phyloP scores from a whole-genome alignment of 148 eudicot species.

The Rhododendron ovatum region DNA sequence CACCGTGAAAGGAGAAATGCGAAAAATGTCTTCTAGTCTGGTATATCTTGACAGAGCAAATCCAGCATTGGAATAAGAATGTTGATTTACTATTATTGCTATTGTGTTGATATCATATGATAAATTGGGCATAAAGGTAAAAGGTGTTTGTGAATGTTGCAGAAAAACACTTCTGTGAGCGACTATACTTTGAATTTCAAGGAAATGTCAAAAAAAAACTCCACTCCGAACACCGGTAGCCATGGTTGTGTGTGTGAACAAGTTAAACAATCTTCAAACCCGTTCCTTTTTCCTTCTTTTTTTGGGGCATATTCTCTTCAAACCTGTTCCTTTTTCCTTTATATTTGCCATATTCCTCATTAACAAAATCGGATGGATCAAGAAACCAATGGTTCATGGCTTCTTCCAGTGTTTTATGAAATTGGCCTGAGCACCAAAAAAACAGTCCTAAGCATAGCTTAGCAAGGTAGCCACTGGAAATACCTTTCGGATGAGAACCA shows the following conservation, averaged over 20 bases:
- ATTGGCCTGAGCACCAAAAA: background rate
- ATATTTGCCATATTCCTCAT: background rate
- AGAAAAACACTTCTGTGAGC: background rate
- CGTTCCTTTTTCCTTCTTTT: background rate
- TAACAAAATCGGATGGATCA: background rate
- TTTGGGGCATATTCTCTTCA: background rate
- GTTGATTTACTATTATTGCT: background rate
- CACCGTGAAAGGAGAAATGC: background rate
- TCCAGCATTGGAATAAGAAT: background rate
- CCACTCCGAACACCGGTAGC: background rate
- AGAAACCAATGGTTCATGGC: background rate
- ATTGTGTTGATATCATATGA: background rate
- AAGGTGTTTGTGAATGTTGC: background rate
- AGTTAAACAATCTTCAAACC: background rate
- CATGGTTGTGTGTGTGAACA: background rate
- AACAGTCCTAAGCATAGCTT: background rate
- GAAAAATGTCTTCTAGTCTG: background rate
- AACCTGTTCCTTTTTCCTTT: background rate
- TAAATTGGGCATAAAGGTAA: background rate
- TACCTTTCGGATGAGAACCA: slow-evolving; percentile 92
- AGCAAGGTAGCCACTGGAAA: background rate
- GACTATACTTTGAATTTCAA: background rate
- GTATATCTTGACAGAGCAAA: background rate
- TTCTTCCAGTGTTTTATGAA: background rate
- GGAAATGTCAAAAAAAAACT: background rate